A percentile compares a stretch with the other conserved stretches of the same genome.
These are phyloP conservation scores for Aspergillus aculeatinus DNA, from an alignment of 2,329 filamentous ascomycete genomes.

Conservation along the genomic window DNA sequence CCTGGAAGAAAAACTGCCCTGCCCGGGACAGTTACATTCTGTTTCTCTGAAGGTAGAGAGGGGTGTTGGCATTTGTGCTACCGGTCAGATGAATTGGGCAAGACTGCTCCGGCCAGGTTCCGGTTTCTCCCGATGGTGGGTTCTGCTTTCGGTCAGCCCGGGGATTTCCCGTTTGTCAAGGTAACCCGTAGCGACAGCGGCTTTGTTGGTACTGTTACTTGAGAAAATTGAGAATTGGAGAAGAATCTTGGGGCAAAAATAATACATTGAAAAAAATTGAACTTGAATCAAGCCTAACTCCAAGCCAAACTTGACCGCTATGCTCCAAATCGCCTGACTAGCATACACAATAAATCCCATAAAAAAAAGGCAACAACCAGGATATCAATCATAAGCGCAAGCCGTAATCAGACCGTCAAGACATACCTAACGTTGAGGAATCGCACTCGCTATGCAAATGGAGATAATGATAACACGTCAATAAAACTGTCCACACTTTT, in stretches of 20 bases:
- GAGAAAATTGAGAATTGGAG: neutral
- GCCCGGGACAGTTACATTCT: too few species aligned
- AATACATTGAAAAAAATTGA: neutral
- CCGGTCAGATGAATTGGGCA: neutral
- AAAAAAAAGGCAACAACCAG: neutral
- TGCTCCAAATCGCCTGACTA: neutral
- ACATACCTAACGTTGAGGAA: slow-evolving; percentile 13
- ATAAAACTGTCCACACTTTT: slow-evolving; percentile 8
- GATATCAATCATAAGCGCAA: slow-evolving; percentile 10
- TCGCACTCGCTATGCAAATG: slow-evolving; percentile 23
- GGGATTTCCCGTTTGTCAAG: neutral
- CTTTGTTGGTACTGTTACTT: neutral
- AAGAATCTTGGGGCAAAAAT: too few species aligned
- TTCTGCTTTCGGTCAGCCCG: neutral
- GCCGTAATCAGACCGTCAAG: slow-evolving; percentile 11
- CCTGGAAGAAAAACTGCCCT: too few species aligned
- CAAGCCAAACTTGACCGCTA: neutral
- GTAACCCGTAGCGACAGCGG: too few species aligned
- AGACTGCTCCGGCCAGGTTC: neutral
- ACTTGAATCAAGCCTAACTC: neutral
- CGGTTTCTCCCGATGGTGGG: neutral
- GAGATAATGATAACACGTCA: slow-evolving; percentile 12
- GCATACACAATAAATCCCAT: neutral
- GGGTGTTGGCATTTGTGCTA: neutral
- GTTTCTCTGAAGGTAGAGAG: too few species aligned